Evolutionary conservation across 2,329 filamentous ascomycete genomes (phyloP), one percentile per base, ranked within the genome.

Genomic region (Sporothrix phasma): DNA sequence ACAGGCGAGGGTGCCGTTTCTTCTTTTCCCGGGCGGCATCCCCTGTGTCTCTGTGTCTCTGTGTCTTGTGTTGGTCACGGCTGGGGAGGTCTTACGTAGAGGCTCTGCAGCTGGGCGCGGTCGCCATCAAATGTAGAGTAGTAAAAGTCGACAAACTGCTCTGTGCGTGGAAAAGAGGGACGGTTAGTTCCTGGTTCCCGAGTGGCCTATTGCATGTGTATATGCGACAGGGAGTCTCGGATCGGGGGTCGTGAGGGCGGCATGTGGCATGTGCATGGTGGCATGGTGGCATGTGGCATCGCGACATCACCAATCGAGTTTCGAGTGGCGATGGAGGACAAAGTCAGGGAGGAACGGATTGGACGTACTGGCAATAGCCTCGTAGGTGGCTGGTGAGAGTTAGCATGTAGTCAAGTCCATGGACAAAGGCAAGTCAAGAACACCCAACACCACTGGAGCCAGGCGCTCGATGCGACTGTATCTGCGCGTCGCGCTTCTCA

Each of bases 111-210:
- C 61, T 74, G 71, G 64, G 77, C 77, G 72, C 92, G 88, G 77
- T 92, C 82, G 67, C 73, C 68, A 75, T 96, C 92, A 78, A 97
- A 96, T 66, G 86, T 87, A 72, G 88, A 81, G 84, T 96, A 97
- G 85, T 97, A 97, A 81, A 88, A 93, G 66, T 87, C 74, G 69
- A 93, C 88, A 78, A 97, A 97, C 78, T 95, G 84, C 76, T 88
- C 92, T 97, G 73, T 53, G n/a, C n/a, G 19, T 17, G 31, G n/a
- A 26, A 22, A 43, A 31, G 45, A n/a, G 26, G 11, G 22, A 3
- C 1, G 17, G 59, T 62, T 26, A 64, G 54, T 46, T 5, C 31
- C 29, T 43, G 19, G 34, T 26, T 24, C 24, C 22, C 43, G 11
- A 3, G 11, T 22, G 26, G n/a, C n/a, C n/a, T n/a, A n/a, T n/a